These are phyloP conservation scores for Zasmidium citrigriseum DNA, from an alignment of 2,329 filamentous ascomycete genomes.

Conservation along the genomic window DNA sequence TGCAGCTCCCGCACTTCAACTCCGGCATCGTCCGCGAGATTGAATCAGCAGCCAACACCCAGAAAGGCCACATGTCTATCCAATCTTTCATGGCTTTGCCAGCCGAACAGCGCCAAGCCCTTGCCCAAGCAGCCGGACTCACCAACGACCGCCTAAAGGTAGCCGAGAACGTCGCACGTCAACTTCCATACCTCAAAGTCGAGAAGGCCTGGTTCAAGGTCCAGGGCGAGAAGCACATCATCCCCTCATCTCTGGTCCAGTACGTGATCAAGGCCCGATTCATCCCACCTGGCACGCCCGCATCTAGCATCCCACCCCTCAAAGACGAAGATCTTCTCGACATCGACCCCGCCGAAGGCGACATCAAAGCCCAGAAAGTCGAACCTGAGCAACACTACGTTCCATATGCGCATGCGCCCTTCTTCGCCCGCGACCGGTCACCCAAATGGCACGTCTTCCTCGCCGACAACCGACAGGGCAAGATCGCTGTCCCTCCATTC, in stretches of 20 bases:
- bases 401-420: slow-evolving; percentile 86
- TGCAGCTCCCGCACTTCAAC: slow-evolving; percentile 88
- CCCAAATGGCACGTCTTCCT: slow-evolving; percentile 95
- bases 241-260: slow-evolving; percentile 87
- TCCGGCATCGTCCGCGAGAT: slow-evolving; percentile 62
- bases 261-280: slow-evolving; percentile 94
- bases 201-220: slow-evolving; percentile 99
- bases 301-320: slow-evolving; percentile 68
- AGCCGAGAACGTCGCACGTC: slow-evolving; percentile 74
- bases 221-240: slow-evolving; percentile 87
- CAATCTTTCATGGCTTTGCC: slow-evolving; percentile 88
- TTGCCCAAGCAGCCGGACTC: slow-evolving; percentile 70
- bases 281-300: slow-evolving; percentile 76
- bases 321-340: slow-evolving; percentile 83
- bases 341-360: slow-evolving; percentile 87
- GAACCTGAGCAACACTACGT: slow-evolving; percentile 72
- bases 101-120: slow-evolving; percentile 71
- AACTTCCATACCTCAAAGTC: slow-evolving; percentile 80
- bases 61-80: slow-evolving; percentile 69
- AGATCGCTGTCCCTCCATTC: slow-evolving; percentile 94
- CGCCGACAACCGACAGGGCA: slow-evolving; percentile 88
- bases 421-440: slow-evolving; percentile 84
- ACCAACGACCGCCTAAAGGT: slow-evolving; percentile 74
- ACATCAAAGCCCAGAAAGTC: slow-evolving; percentile 73
- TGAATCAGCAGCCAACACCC: slow-evolving; percentile 55